Evolutionary conservation across 768 basidiomycete genomes (phyloP).

Genomic region (Agaricus blazei): DNA sequence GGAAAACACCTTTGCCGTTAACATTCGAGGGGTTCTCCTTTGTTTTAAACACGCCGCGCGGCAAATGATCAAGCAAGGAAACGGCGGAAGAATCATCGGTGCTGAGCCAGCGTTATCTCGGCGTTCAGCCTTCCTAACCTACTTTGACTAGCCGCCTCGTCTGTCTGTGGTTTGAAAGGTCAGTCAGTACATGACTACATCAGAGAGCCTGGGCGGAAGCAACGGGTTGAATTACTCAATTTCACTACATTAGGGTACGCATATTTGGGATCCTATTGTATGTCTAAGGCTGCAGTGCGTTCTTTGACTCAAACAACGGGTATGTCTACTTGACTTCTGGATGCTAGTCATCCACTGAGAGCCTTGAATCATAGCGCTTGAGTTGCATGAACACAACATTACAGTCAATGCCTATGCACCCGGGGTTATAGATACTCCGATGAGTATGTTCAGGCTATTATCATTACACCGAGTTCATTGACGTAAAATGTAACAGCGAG

Average conservation of each 20-base stretch:
- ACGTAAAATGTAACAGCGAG: not conserved
- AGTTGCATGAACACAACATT: slow-evolving; percentile 32
- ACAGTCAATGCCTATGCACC: slow-evolving; percentile 40
- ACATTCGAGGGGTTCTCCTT: slow-evolving; percentile 52
- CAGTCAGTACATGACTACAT: slow-evolving; percentile 9
- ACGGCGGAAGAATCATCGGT: slow-evolving; percentile 51
- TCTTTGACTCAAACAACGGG: slow-evolving; percentile 34
- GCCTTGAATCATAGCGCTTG: slow-evolving; percentile 21
- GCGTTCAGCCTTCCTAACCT: not conserved
- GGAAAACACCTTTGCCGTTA: slow-evolving; percentile 42
- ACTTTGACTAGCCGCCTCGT: slow-evolving; percentile 18
- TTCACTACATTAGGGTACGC: not conserved
- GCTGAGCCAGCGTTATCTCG: not conserved
- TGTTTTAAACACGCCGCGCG: slow-evolving; percentile 62
- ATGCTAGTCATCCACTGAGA: no score
- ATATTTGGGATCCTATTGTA: slow-evolving; percentile 21
- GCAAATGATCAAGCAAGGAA: slow-evolving; percentile 53
- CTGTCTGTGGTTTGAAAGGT: slow-evolving; percentile 26
- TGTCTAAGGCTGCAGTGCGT: slow-evolving; percentile 35
- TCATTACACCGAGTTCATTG: not conserved
- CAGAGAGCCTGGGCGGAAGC: no score
- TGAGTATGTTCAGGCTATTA: not conserved
- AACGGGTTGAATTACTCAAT: not conserved
- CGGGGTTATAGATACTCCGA: slow-evolving; percentile 16
- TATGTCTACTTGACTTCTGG: slow-evolving; percentile 11